Base-by-base conservation (phyloP, 2,329 filamentous ascomycete genomes). In the Cladosporium sphaerospermum region DNA sequence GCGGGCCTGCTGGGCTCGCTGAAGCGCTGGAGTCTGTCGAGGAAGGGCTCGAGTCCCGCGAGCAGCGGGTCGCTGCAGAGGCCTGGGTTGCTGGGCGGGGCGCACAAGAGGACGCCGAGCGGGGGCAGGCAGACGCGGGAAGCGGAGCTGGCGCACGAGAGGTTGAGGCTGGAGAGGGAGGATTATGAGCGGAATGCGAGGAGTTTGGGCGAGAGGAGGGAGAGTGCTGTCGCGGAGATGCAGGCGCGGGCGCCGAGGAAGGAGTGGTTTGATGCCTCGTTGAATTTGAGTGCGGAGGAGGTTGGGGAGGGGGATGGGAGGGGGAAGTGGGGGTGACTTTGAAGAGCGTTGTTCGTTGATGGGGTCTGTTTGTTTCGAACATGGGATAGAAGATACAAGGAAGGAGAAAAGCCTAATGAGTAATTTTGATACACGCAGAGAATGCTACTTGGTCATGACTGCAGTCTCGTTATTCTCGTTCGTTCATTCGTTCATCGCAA, bases 161-260 rank as follows among this genome's bases (percentile, higher is more conserved):
- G 73, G 49, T 54, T 75, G 50, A 67, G 67, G 48, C 42, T 68
- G 36, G 73, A 76, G 63, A 64, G 64, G 64, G 61, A 57, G 41
- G 60, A 67, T 19, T 59, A 55, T 36, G 48, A 61, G 37, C 47
- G 54, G 37, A 48, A 64, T 48, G 55, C 57, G 4, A 45, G 32
- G 28, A 60, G 56, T 56, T 48, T 63, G 33, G 54, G 59, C 11
- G 57, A 59, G 45, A 54, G 61, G 42, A 52, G 59, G 18, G 52
- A 54, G 39, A 61, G 60, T 47, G 53, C 55, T 9, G 19, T 52
- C 1, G 57, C 50, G 32, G 23, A 28, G 23, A 28, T 28, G 23
- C 23, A 36, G 28, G 34, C 32, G 28, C 33, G 42, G 40, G 33
- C 53, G 42, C 23, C 54, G 28, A 51, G 57, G 39, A 62, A 59